A percentile compares a stretch with the other conserved stretches of the same genome.
These are phyloP conservation scores for Huntiella decipiens DNA, from an alignment of 2,329 filamentous ascomycete species.

Conservation along the genomic window DNA sequence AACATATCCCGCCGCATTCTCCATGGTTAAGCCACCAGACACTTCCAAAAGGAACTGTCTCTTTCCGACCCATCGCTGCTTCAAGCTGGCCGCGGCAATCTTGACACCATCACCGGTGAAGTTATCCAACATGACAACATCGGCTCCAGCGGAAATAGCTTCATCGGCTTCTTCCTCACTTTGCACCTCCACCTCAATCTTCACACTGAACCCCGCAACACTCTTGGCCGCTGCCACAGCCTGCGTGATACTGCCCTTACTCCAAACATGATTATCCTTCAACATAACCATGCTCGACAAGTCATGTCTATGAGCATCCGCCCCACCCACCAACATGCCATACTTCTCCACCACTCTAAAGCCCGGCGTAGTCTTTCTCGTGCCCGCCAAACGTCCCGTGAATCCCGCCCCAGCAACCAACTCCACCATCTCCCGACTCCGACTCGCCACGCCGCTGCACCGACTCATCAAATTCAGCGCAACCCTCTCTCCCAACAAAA, in stretches of 20 bases:
- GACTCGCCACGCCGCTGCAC: conserved; percentile 78
- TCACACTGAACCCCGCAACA: conserved; percentile 74
- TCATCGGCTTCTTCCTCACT: conserved; percentile 75
- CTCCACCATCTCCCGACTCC: conserved; percentile 34
- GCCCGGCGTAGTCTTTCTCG: conserved; percentile 89
- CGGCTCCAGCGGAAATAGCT: conserved; percentile 75
- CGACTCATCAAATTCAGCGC: conserved; percentile 78
- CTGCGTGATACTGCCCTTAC: conserved; percentile 64
- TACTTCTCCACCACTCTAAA: conserved; percentile 96
- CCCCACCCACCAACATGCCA: conserved; percentile 85
- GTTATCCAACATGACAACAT: conserved; percentile 96
- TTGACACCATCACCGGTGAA: conserved; percentile 67
- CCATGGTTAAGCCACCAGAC: conserved; percentile 69
- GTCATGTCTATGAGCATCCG: conserved; percentile 81
- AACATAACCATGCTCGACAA: conserved; percentile 93
- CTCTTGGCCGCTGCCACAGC: conserved; percentile 71
- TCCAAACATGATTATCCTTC: conserved; percentile 98
- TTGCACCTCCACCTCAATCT: conserved; percentile 87
- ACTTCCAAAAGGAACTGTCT: conserved; percentile 71
- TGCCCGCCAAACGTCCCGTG: conserved; percentile 71
- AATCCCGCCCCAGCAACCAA: conserved; percentile 51
- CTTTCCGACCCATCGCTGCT: conserved; percentile 60
- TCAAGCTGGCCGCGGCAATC: conserved; percentile 53
- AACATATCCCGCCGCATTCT: conserved; percentile 71
- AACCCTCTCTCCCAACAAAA: conserved; percentile 83